Base-by-base conservation (phyloP, 306 rosid species). In the Cicer pinnatifidum region DNA sequence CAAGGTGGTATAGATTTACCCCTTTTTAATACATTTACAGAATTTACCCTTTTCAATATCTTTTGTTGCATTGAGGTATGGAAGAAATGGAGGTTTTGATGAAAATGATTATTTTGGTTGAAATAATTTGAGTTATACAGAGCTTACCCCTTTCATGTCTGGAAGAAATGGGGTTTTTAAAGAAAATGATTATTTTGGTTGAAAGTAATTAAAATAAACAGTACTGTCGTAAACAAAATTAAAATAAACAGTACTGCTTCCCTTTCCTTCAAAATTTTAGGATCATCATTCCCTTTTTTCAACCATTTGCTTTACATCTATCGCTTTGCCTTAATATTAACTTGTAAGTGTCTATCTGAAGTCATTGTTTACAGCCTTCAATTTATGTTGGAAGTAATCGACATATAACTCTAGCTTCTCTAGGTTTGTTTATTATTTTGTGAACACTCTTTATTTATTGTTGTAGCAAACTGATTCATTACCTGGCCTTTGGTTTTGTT, bases 141-240 rank as follows among this genome's bases (percentile, higher is more conserved):
- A 60, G 11, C 53, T 13, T 62, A 17, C 44, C 54, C 61, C 19
- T 45, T 33, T 56, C 43, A 50, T 67, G 53, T 67, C 50, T 41
- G 79, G 48, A 61, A 54, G 6, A 39, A 51, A 6, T 8, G 76
- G 78, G 58, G 75, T 71, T 77, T 77, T 39, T 59, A 28, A 64
- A 67, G 68, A 72, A 28, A 28, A 41, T 50, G 13, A 56, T 56
- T 72, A 41, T 63, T 73, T 68, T 51, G 16, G 52, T 61, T 48
- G 43, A 66, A 82, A 53, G 53, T 71, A 56, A 60, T 50, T 3
- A 28, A 28, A 28, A 28, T 28, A 28, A 28, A 28, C 35, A 28
- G 35, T 28, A 28, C 35, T 28, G 33, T 2, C 33, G 4, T 28
- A 28, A 28, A 28, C 3, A 28, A 28, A 28, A 28, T 28, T 28